Evolutionary conservation across 495 filamentous ascomycete genomes (phyloP), one percentile per base, ranked within the genome.

Genomic region (Penicillium diatomitis): DNA sequence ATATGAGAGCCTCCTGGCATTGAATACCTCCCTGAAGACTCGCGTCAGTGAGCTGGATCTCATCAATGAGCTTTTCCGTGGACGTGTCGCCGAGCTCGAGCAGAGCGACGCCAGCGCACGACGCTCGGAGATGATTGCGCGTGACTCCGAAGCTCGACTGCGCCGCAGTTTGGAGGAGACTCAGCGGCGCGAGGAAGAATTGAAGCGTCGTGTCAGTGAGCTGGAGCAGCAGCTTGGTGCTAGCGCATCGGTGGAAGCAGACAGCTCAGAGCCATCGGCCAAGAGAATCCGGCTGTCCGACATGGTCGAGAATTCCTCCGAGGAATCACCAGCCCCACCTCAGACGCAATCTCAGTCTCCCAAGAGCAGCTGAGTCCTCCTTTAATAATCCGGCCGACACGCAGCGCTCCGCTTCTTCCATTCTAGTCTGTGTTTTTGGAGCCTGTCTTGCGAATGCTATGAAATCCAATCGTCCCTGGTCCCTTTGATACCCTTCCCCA

Each of bases 41-140:
- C 83, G 90, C 29, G 90, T 96, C 41, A 87, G 78, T 56, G 92
- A 99, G 64, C 75, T 99, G 20, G 92, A 99, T 62, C 79, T 99
- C 42, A 94, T 99, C 65, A 95, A 96, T 56, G 88, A 89, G 55
- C 76, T 98, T 29, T 97, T 94, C 72, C 77, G 87, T 32, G 86
- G 86, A n/a, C 82, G 90, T 28, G 85, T 97, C 37, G 77, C 78
- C 11, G 88, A 97, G 61, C 77, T 96, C 2, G 91, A 98, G 52
- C 78, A 84, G 51, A 85, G 84, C 53, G 86, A 91, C 60, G 73
- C 73, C 44, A 79, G 80, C 42, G 79, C 81, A 38, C 73, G 83
- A 55, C 68, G 81, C 53, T 74, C 76, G 36, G 78, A 84, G 55
- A 75, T 74, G 67, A 68, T 75, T 37, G 64, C 68, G 31, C 70